Evolutionary conservation across 208 protist species (phyloP), one percentile per base, ranked within the genome.

Genomic region (Crithidia expoeki): DNA sequence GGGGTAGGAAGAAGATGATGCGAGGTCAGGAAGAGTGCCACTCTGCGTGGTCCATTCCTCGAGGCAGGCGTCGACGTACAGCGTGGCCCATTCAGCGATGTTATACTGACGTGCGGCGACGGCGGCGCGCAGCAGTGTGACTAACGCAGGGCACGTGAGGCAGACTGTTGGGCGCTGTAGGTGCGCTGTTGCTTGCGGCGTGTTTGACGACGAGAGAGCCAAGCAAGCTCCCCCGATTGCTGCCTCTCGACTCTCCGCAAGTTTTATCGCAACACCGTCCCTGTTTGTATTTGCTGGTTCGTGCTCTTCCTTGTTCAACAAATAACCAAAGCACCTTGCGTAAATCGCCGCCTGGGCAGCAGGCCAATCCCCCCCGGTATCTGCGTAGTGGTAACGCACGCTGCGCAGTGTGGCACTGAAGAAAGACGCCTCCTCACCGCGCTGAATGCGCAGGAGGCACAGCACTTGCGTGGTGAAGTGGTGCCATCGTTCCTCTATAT

Each of bases 41-140:
- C 21, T 44, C 38, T 33, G 5, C 28, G 34, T 10, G 30, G 25
- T 21, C 75, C 57, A 74, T n/a, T 58, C 63, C 7, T 71, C 64
- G 6, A 81, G 33, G 32, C 61, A 68, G 16, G 53, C 36, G 42
- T 84, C 79, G 0, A 76, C 51, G 64, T 71, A 72, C 16, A 84
- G 68, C 14, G 73, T 71, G 16, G 69, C 53, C 67, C 60, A 75
- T 36, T 84, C 79, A 1, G 73, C 72, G 12, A 79, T 46, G 56
- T 84, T 73, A 50, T 68, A 53, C 33, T 68, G 72, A n/a, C 49
- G 59, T 9, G 72, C 61, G 30, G 49, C 40, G 17, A 76, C 55
- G n/a, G 69, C 72, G 19, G 57, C 70, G 56, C 69, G 69, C 34
- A 84, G 25, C 52, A 84, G 64, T 28, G 60, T 49, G n/a, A 72